These are phyloP conservation scores for Leccinum subtestaceum DNA, from an alignment of 768 basidiomycete species.

Conservation along the genomic window DNA sequence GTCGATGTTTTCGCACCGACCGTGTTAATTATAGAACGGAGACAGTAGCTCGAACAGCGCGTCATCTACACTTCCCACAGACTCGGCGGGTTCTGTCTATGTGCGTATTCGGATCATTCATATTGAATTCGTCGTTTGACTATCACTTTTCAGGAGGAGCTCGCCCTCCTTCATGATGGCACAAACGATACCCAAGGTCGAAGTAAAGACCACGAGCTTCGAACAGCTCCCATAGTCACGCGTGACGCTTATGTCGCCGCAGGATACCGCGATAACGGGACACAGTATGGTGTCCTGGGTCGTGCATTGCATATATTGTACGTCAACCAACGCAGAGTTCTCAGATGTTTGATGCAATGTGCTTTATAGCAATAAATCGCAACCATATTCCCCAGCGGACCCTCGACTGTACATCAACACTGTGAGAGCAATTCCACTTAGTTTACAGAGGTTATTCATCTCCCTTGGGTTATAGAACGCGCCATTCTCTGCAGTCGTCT, in stretches of 20 bases:
- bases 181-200: constrained; percentile 18
- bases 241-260: constrained; percentile 45
- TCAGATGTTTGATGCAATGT: neutral
- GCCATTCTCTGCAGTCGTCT: constrained; percentile 72
- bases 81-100: constrained; percentile 13
- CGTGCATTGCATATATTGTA: constrained; percentile 46
- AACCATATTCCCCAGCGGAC: constrained; percentile 37
- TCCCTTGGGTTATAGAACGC: constrained; percentile 48
- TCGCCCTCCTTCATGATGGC: constrained; percentile 31
- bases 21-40: constrained; percentile 8
- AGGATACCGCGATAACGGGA: constrained; percentile 31
- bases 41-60: constrained; percentile 2
- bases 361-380: constrained; percentile 28
- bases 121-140: neutral
- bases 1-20: neutral
- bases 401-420: constrained; percentile 67
- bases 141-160: constrained; percentile 25
- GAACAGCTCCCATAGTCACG: constrained; percentile 52
- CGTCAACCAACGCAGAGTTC: constrained; percentile 7
- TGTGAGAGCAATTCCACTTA: constrained; percentile 32
- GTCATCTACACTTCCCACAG: neutral
- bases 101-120: constrained; percentile 17
- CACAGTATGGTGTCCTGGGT: constrained; percentile 67
- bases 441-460: neutral
- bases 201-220: constrained; percentile 32